Conservation (phyloP, 345 rosid species). For the Dipteronia dyeriana region DNA sequence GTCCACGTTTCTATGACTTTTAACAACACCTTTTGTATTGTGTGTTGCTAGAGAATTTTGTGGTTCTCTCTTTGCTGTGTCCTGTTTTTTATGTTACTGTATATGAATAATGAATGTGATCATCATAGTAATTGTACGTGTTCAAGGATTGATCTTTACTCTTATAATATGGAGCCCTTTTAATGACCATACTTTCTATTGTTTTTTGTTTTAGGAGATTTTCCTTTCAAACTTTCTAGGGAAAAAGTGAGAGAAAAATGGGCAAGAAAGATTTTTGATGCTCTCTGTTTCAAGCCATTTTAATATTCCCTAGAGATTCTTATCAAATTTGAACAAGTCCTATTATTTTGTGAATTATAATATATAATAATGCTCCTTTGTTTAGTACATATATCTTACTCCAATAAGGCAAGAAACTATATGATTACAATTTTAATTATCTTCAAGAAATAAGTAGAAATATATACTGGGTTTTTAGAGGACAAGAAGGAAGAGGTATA, state of each 20-base stretch:
- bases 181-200: neutral
- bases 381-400: too few species aligned
- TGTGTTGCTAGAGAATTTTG: too few species aligned
- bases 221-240: neutral
- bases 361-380: too few species aligned
- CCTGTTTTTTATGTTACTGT: neutral
- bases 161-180: constrained; percentile 4
- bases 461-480: neutral
- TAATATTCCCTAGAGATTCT: constrained; percentile 3
- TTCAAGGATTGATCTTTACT: neutral
- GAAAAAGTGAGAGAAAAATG: neutral
- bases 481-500: neutral
- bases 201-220: neutral
- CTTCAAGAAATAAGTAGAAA: too few species aligned
- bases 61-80: neutral
- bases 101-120: neutral
- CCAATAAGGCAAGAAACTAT: too few species aligned
- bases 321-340: neutral
- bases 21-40: neutral
- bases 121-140: neutral
- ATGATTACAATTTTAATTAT: too few species aligned
- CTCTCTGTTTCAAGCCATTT: neutral
- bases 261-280: neutral
- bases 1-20: neutral
- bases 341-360: neutral